A percentile compares a stretch with the other conserved stretches of the same genome.
These are phyloP conservation scores for Termitomyces sp. DNA, from an alignment of 768 basidiomycete species.

Conservation along the genomic window DNA sequence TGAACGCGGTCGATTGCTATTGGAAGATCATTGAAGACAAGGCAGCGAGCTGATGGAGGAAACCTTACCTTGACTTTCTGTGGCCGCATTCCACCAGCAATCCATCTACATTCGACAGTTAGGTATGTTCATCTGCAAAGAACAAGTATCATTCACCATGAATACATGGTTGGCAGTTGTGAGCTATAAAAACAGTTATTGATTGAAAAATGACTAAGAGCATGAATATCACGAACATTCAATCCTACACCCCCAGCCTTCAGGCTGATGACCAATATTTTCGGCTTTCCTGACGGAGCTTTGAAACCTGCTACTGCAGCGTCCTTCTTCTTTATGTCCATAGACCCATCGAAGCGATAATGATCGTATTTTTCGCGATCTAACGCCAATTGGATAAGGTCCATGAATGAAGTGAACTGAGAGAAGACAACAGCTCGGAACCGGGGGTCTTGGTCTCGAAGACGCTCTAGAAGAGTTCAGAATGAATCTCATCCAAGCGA, in stretches of 20 bases:
- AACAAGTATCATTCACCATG: constrained; percentile 47
- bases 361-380: constrained; percentile 64
- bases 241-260: constrained; percentile 93
- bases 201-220: neutral
- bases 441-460: constrained; percentile 66
- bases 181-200: constrained; percentile 34
- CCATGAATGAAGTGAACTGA: constrained; percentile 85
- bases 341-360: constrained; percentile 87
- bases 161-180: constrained; percentile 83
- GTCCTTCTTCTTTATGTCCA: constrained; percentile 80
- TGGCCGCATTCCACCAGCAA: constrained; percentile 89
- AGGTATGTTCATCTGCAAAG: constrained; percentile 3
- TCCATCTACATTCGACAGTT: constrained; percentile 57
- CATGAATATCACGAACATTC: constrained; percentile 43
- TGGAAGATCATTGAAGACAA: neutral
- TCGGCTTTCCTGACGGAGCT: constrained; percentile 59
- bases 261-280: constrained; percentile 72
- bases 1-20: constrained; percentile 84
- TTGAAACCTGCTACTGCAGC: constrained; percentile 78
- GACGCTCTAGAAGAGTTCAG: constrained; percentile 36
- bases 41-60: neutral
- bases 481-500: neutral
- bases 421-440: constrained; percentile 88
- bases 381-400: constrained; percentile 69
- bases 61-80: constrained; percentile 68